Conservation (phyloP, 2,329 filamentous ascomycete species). For the Ophiobolus disseminans region DNA sequence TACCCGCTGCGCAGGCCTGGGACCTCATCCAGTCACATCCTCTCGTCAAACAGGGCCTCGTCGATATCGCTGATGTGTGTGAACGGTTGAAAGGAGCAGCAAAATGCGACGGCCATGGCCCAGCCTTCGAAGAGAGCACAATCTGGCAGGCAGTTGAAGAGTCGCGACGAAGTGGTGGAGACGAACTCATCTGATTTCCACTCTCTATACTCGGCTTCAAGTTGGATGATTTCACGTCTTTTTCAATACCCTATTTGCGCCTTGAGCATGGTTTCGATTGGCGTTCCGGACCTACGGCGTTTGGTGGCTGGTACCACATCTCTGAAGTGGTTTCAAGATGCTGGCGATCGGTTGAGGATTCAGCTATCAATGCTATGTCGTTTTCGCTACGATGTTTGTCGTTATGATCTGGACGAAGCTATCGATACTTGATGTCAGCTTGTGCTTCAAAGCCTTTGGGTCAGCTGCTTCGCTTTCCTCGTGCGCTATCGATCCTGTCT, state of each 20-base stretch:
- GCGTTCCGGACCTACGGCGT: too few species aligned
- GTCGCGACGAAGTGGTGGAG: slow-evolving; percentile 77
- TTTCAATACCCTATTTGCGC: neutral
- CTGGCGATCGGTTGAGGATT: too few species aligned
- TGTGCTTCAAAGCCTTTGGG: too few species aligned
- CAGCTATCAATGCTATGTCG: too few species aligned
- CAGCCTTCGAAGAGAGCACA: slow-evolving; percentile 81
- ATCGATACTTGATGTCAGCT: too few species aligned
- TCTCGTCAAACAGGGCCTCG: slow-evolving; percentile 75
- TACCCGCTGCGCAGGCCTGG: slow-evolving; percentile 69
- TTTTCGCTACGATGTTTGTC: too few species aligned
- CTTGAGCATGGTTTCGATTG: too few species aligned
- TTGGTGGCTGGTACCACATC: too few species aligned
- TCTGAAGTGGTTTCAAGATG: too few species aligned
- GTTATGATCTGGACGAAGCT: too few species aligned
- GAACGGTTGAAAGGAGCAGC: slow-evolving; percentile 77
- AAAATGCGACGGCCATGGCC: slow-evolving; percentile 83
- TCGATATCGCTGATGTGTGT: slow-evolving; percentile 83
- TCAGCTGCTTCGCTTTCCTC: too few species aligned
- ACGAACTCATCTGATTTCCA: slow-evolving; percentile 70
- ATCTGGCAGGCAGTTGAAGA: slow-evolving; percentile 78
- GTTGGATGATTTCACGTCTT: neutral
- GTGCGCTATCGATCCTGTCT: too few species aligned
- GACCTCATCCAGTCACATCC: slow-evolving; percentile 85
- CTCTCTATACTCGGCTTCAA: neutral